Percentiles rank a stretch among this genome's conserved stretches.
These are phyloP conservation scores for Nicotiana undulata DNA, from an alignment of 257 asterid species.

Conservation along the genomic window DNA sequence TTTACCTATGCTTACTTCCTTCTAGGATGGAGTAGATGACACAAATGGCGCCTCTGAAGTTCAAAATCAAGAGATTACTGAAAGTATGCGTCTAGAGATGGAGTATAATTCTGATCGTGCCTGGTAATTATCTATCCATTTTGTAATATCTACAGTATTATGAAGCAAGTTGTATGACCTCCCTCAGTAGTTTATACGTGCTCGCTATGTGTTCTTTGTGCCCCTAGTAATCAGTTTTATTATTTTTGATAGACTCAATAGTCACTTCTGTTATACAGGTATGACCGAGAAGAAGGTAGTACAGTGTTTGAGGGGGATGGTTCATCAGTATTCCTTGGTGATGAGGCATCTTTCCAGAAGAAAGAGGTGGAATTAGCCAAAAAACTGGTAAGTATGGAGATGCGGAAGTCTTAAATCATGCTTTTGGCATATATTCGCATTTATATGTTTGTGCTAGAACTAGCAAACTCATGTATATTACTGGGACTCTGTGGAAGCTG, in stretches of 20 bases:
- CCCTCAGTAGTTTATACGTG: background rate
- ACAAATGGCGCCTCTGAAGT: slow-evolving; percentile 29
- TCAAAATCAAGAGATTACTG: slow-evolving; percentile 57
- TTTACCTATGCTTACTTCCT: slow-evolving; percentile 13
- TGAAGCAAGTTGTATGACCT: background rate
- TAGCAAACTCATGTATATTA: background rate
- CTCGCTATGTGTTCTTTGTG: slow-evolving; percentile 22
- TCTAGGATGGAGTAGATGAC: slow-evolving; percentile 50
- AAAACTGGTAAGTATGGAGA: slow-evolving; percentile 50
- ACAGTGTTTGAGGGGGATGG: slow-evolving; percentile 55
- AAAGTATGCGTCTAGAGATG: slow-evolving; percentile 83
- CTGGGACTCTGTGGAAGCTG: background rate
- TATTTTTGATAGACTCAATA: slow-evolving; percentile 1
- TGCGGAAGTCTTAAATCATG: background rate
- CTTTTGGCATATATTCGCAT: background rate
- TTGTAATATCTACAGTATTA: background rate
- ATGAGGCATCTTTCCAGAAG: slow-evolving; percentile 85
- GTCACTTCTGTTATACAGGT: slow-evolving; percentile 39
- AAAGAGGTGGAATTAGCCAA: slow-evolving; percentile 90
- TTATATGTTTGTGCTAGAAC: background rate
- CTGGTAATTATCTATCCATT: slow-evolving; percentile 44
- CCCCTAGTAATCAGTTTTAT: slow-evolving; percentile 6
- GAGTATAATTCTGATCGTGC: slow-evolving; percentile 86
- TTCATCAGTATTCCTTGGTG: slow-evolving; percentile 75
- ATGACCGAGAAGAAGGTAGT: slow-evolving; percentile 89